phyloP scores from a whole-genome alignment of 352 stramenopile species.

The Pythium volutum region DNA sequence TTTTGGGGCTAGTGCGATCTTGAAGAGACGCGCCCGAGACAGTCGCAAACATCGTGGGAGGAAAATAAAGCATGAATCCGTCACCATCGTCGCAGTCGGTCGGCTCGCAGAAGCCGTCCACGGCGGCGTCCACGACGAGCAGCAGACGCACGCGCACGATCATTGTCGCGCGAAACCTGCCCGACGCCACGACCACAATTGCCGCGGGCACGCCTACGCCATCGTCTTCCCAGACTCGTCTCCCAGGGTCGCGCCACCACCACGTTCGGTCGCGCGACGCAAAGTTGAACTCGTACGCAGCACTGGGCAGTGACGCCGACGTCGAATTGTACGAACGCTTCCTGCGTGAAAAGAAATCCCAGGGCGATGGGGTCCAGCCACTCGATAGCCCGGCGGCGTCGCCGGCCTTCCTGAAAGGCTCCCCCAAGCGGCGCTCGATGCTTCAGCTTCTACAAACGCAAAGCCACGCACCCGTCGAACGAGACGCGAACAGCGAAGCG shows the following conservation, averaged over 20 bases:
- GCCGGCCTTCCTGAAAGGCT: conserved; percentile 30
- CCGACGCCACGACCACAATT: conserved; percentile 15
- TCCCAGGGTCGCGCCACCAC: neutral
- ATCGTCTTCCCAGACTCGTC: neutral
- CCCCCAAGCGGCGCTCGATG: conserved; percentile 21
- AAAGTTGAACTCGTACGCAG: conserved; percentile 47
- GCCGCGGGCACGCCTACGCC: conserved; percentile 3
- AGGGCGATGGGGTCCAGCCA: neutral
- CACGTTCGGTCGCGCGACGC: conserved; percentile 19
- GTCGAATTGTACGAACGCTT: conserved; percentile 61
- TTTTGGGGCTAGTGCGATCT: conserved; percentile 6
- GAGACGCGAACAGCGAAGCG: neutral
- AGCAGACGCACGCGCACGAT: conserved; percentile 46
- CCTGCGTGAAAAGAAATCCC: conserved; percentile 38
- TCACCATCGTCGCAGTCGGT: conserved; percentile 43
- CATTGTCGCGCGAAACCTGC: conserved; percentile 45
- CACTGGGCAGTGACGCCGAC: conserved; percentile 52
- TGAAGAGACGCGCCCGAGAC: conserved; percentile 18
- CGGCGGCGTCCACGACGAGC: conserved; percentile 33
- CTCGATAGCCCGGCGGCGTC: neutral
- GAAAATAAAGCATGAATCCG: conserved; percentile 32
- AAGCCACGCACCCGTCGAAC: neutral
- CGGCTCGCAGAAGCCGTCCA: conserved; percentile 35
- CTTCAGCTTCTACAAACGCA: conserved; percentile 5
- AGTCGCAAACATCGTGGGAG: neutral